Percentiles rank a stretch among this genome's conserved stretches.
Conservation (phyloP, 2,329 filamentous ascomycete genomes). For the Fusarium scirpi region DNA sequence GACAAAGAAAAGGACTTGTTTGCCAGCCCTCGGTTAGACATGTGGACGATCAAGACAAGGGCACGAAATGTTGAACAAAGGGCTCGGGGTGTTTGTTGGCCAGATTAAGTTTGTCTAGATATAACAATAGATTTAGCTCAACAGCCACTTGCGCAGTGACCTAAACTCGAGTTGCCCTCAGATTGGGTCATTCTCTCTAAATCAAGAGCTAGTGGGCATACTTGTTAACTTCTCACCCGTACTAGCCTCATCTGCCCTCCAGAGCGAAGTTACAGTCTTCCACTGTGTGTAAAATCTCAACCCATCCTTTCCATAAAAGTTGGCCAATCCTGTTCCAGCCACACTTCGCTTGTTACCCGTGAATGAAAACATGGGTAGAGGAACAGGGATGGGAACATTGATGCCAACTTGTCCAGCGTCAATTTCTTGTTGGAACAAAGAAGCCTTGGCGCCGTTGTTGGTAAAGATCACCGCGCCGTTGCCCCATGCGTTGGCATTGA, state of each 20-base stretch:
- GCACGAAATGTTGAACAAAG: neutral
- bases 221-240: constrained; percentile 31
- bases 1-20: neutral
- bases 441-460: constrained; percentile 76
- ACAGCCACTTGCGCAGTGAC: too few species aligned
- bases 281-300: constrained; percentile 91
- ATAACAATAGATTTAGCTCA: neutral
- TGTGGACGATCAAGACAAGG: neutral
- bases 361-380: constrained; percentile 74
- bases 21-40: neutral
- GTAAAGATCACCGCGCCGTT: constrained; percentile 87
- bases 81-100: neutral
- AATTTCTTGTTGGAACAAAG: constrained; percentile 79
- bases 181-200: neutral
- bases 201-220: constrained; percentile 21
- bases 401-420: constrained; percentile 84
- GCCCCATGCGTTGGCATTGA: constrained; percentile 84
- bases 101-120: neutral
- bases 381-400: constrained; percentile 79
- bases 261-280: constrained; percentile 92
- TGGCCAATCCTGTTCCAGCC: constrained; percentile 86
- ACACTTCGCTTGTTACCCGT: constrained; percentile 84
- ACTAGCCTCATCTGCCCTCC: constrained; percentile 57
- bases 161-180: too few species aligned
- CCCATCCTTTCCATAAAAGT: constrained; percentile 91